Evolutionary conservation across 1,284 basidiomycete genomes (phyloP).

Genomic region (Somion occarium): DNA sequence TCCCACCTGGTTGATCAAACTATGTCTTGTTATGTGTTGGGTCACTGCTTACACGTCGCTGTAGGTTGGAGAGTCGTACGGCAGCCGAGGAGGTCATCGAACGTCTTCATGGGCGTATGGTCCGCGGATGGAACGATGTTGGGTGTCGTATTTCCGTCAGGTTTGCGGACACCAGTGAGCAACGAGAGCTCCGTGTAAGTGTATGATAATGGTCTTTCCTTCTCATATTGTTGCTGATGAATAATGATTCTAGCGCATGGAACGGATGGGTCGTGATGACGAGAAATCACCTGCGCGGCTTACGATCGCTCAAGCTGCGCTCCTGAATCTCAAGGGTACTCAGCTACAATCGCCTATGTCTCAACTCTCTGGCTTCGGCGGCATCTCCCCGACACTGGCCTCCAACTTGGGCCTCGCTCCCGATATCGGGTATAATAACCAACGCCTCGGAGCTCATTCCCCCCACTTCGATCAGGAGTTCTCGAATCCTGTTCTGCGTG

Average conservation of each 20-base stretch:
- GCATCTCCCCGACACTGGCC: slow-evolving; percentile 9
- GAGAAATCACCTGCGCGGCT: slow-evolving; percentile 58
- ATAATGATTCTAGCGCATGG: slow-evolving; percentile 24
- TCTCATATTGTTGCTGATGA: not conserved
- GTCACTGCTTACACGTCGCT: slow-evolving; percentile 1
- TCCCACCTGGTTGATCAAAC: too few relatives aligned
- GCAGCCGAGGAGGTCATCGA: slow-evolving; percentile 73
- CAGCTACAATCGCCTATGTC: slow-evolving; percentile 28
- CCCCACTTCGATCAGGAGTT: not conserved
- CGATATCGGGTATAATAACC: not conserved
- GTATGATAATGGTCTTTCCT: too few relatives aligned
- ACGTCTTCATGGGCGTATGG: slow-evolving; percentile 68
- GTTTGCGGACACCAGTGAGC: slow-evolving; percentile 63
- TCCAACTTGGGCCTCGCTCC: not conserved
- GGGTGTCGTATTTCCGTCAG: slow-evolving; percentile 70
- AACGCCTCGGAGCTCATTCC: not conserved
- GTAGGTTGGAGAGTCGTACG: slow-evolving; percentile 57
- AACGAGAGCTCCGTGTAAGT: slow-evolving; percentile 42
- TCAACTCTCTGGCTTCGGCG: slow-evolving; percentile 12
- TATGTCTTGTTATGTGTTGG: not conserved
- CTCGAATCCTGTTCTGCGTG: not conserved
- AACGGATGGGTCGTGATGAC: slow-evolving; percentile 43
- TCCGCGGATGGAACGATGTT: slow-evolving; percentile 68
- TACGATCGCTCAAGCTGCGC: slow-evolving; percentile 70
- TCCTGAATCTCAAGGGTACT: slow-evolving; percentile 68